phyloP scores from a whole-genome alignment of 331 rosid genomes.

The Malus hybrid region DNA sequence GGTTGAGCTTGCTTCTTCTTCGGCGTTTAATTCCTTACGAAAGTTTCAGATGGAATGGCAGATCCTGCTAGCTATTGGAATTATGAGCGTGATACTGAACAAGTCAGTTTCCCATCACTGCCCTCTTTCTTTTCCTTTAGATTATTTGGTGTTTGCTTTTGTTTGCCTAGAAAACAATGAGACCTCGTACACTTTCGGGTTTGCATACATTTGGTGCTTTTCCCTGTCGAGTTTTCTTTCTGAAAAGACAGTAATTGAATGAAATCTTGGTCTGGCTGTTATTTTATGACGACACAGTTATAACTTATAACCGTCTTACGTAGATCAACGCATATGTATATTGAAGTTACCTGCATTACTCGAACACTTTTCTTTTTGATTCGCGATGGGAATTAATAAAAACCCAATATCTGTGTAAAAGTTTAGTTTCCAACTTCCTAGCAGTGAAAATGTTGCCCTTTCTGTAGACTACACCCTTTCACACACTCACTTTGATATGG shows the following conservation, averaged over 20 bases:
- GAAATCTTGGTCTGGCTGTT: neutral
- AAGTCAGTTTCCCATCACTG: conserved; percentile 38
- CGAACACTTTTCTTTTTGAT: neutral
- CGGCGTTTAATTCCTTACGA: conserved; percentile 35
- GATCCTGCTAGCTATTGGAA: conserved; percentile 61
- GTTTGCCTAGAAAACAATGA: neutral
- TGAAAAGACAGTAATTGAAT: neutral
- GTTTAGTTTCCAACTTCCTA: neutral
- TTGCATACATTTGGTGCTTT: neutral
- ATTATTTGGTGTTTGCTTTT: neutral
- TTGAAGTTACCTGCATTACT: neutral
- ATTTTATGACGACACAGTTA: neutral
- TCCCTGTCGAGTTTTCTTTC: neutral
- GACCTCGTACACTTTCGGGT: neutral
- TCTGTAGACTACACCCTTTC: neutral
- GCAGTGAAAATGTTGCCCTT: neutral
- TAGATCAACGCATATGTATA: neutral
- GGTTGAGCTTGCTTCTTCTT: conserved; percentile 45
- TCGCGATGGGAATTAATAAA: neutral
- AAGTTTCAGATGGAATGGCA: conserved; percentile 97
- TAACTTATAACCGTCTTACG: neutral
- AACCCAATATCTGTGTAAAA: neutral
- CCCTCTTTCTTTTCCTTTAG: neutral
- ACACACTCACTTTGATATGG: neutral
- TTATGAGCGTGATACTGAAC: conserved; percentile 70